Evolutionary conservation across 2,329 filamentous ascomycete genomes (phyloP).

Genomic region (Phialemoniopsis sp.): DNA sequence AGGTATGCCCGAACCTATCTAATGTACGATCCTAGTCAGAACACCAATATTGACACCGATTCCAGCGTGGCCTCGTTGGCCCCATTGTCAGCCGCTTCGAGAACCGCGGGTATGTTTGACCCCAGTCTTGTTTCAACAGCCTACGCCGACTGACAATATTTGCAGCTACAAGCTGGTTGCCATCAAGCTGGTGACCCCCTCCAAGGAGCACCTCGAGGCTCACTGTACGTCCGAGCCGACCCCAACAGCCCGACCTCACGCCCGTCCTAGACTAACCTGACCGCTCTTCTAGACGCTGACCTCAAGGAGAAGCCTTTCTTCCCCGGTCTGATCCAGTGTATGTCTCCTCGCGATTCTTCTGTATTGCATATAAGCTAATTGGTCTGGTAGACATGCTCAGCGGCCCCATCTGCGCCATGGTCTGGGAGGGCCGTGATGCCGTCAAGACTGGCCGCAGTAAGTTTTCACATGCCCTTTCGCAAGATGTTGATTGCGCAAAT

Average conservation of each 20-base stretch:
- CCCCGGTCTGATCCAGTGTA: constrained; percentile 87
- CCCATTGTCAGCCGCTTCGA: constrained; percentile 98
- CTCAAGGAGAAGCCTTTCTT: constrained; percentile 96
- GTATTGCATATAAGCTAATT: constrained; percentile 7
- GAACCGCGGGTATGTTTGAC: constrained; percentile 75
- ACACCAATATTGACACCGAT: constrained; percentile 12
- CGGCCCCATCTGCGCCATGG: constrained; percentile 97
- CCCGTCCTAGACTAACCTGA: constrained; percentile 15
- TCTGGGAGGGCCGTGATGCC: constrained; percentile 98
- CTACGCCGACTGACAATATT: constrained; percentile 5
- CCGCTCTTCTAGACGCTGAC: constrained; percentile 61
- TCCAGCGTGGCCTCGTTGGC: constrained; percentile 90
- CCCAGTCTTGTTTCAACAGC: constrained; percentile 1
- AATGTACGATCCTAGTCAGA: background rate
- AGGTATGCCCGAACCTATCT: constrained; percentile 56
- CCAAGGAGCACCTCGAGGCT: constrained; percentile 94
- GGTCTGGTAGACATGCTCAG: constrained; percentile 77
- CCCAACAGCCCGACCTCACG: background rate
- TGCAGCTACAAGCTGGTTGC: constrained; percentile 93
- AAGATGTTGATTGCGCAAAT: background rate
- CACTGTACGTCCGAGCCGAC: constrained; percentile 62
- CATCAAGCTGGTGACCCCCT: constrained; percentile 89
- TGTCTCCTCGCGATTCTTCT: constrained; percentile 24
- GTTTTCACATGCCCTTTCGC: constrained; percentile 26
- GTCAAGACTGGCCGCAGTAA: constrained; percentile 95